These are phyloP conservation scores for Ordospora colligata DNA, from an alignment of 371 early-diverging fungal species.

Conservation along the genomic window DNA sequence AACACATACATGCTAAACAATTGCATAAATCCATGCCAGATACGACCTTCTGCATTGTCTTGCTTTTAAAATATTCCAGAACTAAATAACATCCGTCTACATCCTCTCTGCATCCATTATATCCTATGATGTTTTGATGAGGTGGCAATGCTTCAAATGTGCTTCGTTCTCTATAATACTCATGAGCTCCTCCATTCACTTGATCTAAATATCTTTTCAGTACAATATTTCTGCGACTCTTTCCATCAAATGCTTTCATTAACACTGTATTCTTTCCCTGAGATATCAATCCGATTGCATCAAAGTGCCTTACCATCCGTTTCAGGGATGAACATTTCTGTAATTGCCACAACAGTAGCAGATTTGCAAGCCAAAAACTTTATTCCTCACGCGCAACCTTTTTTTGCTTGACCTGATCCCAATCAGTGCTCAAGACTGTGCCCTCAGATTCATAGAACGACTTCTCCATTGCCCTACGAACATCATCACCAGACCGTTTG, in stretches of 20 bases:
- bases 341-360: background rate
- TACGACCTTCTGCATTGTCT: background rate
- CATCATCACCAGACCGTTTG: slow-evolving; percentile 76
- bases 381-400: slow-evolving; percentile 64
- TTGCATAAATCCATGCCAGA: background rate
- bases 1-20: background rate
- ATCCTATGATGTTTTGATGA: background rate
- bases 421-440: slow-evolving; percentile 82
- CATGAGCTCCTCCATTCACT: too few species aligned
- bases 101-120: slow-evolving; percentile 3
- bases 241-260: too few species aligned
- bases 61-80: background rate
- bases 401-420: slow-evolving; percentile 75
- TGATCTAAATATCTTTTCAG: too few species aligned
- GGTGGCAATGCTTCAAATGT: too few species aligned
- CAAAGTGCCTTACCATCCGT: too few species aligned
- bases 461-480: slow-evolving; percentile 89
- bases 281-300: too few species aligned
- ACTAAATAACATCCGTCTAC: background rate
- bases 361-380: background rate
- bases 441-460: slow-evolving; percentile 84
- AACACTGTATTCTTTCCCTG: too few species aligned
- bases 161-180: too few species aligned
- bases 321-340: too few species aligned
- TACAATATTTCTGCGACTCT: too few species aligned